A percentile compares a stretch with the other conserved stretches of the same genome.
Conservation (phyloP, 257 asterid genomes). For the Scutellaria galericulata region DNA sequence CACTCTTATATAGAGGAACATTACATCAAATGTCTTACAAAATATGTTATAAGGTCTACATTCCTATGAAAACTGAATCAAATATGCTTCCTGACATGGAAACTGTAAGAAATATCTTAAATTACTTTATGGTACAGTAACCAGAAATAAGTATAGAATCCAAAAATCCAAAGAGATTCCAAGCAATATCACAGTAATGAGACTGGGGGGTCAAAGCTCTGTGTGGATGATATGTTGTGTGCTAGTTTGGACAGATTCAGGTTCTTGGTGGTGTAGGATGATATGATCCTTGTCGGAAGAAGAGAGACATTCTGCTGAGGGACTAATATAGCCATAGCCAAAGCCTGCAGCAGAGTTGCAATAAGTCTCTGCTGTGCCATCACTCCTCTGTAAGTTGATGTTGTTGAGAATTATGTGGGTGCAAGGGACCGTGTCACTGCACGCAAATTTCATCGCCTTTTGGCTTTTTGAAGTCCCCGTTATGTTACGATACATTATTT, state of each 20-base stretch:
- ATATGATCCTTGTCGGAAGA: conserved; percentile 50
- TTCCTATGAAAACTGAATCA: conserved; percentile 16
- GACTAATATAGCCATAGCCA: conserved; percentile 69
- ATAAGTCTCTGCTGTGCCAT: conserved; percentile 83
- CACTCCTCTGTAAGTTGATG: conserved; percentile 65
- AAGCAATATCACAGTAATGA: background rate
- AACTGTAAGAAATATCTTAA: conserved; percentile 24
- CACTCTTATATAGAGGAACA: conserved; percentile 9
- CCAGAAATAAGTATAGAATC: background rate
- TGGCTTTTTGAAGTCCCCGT: conserved; percentile 74
- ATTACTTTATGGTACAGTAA: background rate
- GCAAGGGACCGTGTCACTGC: conserved; percentile 91
- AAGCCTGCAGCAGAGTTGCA: conserved; percentile 87
- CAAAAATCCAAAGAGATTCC: background rate
- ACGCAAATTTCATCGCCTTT: conserved; percentile 81
- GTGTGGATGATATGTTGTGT: conserved; percentile 55
- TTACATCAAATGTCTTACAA: conserved; percentile 31
- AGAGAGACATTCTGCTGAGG: conserved; percentile 78
- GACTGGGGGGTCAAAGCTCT: conserved; percentile 54
- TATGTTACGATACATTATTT: conserved; percentile 74
- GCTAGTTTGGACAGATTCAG: conserved; percentile 35
- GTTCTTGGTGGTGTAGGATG: conserved; percentile 28
- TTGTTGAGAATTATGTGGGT: conserved; percentile 74
- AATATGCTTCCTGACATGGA: too few relatives aligned
- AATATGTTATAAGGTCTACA: conserved; percentile 29